These are phyloP conservation scores for Trichoderma orchidacearum DNA, from an alignment of 495 filamentous ascomycete species.

Conservation along the genomic window DNA sequence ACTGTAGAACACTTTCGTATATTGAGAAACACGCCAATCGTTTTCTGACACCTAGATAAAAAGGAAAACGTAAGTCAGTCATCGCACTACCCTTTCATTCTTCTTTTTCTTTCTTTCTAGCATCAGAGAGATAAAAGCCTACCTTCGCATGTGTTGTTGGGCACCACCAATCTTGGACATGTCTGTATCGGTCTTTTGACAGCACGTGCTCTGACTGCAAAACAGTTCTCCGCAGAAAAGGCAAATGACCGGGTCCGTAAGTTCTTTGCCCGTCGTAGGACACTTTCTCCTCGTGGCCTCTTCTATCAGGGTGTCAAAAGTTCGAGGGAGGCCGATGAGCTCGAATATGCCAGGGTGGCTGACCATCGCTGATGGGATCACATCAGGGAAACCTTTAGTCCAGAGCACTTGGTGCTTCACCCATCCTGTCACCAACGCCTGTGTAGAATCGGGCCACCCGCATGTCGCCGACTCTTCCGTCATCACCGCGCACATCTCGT, in stretches of 20 bases:
- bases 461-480: slow-evolving; percentile 23
- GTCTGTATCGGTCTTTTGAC: slow-evolving; percentile 39
- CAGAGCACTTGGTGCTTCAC: slow-evolving; percentile 46
- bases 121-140: slow-evolving; percentile 20
- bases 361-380: slow-evolving; percentile 22
- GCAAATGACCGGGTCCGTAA: slow-evolving; percentile 81
- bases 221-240: slow-evolving; percentile 94
- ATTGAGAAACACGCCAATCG: slow-evolving; percentile 86
- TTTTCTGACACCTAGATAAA: slow-evolving; percentile 80
- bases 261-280: slow-evolving; percentile 77
- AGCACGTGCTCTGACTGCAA: slow-evolving; percentile 89
- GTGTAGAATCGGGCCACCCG: slow-evolving; percentile 24
- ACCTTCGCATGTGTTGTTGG: slow-evolving; percentile 82
- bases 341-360: slow-evolving; percentile 88
- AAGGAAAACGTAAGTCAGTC: slow-evolving; percentile 5
- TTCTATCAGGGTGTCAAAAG: slow-evolving; percentile 85
- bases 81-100: not conserved
- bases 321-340: slow-evolving; percentile 80
- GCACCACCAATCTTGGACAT: slow-evolving; percentile 57
- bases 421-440: slow-evolving; percentile 58
- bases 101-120: not conserved
- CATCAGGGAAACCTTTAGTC: slow-evolving; percentile 4
- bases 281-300: slow-evolving; percentile 77
- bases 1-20: slow-evolving; percentile 88
- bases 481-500: slow-evolving; percentile 53